Conservation (phyloP, 1,139 yeast genomes). For the Geotrichum macrosporum region DNA sequence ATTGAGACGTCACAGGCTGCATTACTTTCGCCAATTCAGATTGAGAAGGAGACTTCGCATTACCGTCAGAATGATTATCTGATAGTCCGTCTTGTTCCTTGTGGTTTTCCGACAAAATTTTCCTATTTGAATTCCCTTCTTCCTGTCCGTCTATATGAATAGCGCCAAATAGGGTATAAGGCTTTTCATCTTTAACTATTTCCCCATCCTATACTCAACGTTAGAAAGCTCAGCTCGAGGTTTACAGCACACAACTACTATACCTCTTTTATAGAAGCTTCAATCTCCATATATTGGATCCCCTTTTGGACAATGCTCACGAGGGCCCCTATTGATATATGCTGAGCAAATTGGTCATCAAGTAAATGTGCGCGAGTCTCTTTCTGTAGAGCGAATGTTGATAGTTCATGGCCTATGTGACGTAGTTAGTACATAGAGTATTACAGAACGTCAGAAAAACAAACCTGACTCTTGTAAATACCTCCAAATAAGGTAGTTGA, state of each 20-base stretch:
- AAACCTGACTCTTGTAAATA: constrained; percentile 83
- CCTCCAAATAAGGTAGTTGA: constrained; percentile 89
- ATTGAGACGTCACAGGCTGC: too few species aligned
- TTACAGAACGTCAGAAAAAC: constrained; percentile 12
- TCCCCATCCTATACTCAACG: constrained; percentile 17
- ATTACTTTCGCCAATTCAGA: too few species aligned
- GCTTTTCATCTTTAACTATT: constrained; percentile 26
- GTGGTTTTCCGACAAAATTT: not conserved
- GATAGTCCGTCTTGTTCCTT: not conserved
- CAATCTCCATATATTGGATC: constrained; percentile 60
- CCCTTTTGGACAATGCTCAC: constrained; percentile 85
- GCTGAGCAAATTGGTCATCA: constrained; percentile 49
- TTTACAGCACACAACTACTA: too few species aligned
- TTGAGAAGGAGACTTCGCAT: not conserved
- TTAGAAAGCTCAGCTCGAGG: constrained; percentile 22
- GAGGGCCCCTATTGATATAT: constrained; percentile 66
- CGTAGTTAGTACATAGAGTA: constrained; percentile 3
- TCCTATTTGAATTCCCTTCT: constrained; percentile 29
- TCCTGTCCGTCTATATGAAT: constrained; percentile 26
- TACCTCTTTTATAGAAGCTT: constrained; percentile 44
- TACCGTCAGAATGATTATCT: not conserved
- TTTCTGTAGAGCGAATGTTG: constrained; percentile 78
- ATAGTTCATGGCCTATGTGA: constrained; percentile 49
- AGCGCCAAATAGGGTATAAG: constrained; percentile 42
- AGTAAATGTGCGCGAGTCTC: constrained; percentile 60